A percentile compares a stretch with the other conserved stretches of the same genome.
phyloP scores from a whole-genome alignment of 1,284 basidiomycete genomes.

The Trichosporon sp. region DNA sequence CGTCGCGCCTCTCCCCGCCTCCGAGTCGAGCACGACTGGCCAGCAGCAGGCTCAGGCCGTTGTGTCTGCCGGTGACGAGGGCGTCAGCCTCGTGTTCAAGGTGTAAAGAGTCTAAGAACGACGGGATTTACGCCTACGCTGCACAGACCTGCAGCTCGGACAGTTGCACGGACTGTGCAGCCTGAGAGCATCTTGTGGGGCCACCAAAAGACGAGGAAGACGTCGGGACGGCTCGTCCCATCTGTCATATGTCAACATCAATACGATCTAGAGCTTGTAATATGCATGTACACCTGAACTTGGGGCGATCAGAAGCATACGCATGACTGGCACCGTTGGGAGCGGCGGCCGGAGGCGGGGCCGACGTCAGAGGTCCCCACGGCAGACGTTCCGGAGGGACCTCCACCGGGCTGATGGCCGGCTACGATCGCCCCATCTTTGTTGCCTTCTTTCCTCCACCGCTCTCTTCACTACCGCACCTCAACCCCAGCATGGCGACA shows the following conservation, averaged over 20 bases:
- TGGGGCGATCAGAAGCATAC: not conserved
- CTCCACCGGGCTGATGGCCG: not conserved
- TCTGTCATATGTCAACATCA: not conserved
- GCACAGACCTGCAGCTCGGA: not conserved
- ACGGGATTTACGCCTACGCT: not conserved
- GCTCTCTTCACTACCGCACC: not conserved
- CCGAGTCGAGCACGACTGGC: constrained; percentile 39
- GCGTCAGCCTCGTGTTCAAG: constrained; percentile 65
- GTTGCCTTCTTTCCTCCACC: not conserved
- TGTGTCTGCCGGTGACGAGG: constrained; percentile 81
- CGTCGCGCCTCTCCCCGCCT: constrained; percentile 52
- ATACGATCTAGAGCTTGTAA: not conserved
- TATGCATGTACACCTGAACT: constrained; percentile 5
- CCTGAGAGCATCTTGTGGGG: not conserved
- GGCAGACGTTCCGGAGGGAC: not conserved
- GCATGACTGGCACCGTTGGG: not conserved
- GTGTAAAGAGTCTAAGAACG: not conserved
- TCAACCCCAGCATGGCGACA: not conserved
- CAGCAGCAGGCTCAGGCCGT: constrained; percentile 53
- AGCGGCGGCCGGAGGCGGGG: not conserved
- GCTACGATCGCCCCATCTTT: constrained; percentile 3
- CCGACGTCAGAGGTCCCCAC: not conserved
- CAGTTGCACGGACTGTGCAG: not conserved
- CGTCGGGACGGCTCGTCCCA: not conserved
- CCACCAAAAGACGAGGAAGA: not conserved